These are phyloP conservation scores for Allantophomopsis lycopodina DNA, from an alignment of 2,329 filamentous ascomycete species.

Conservation along the genomic window DNA sequence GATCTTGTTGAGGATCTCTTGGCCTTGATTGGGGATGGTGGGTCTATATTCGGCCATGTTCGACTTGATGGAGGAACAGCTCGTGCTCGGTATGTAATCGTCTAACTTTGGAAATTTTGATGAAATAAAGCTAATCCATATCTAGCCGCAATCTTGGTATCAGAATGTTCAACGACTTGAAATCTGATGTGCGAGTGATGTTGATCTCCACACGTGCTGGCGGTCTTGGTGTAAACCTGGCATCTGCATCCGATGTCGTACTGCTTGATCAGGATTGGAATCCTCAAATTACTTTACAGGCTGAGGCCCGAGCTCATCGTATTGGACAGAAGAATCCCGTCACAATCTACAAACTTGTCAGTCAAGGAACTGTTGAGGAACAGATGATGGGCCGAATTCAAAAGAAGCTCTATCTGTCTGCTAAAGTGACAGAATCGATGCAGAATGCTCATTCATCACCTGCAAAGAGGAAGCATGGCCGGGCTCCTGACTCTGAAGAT, in stretches of 20 bases:
- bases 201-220: slow-evolving; percentile 86
- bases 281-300: slow-evolving; percentile 92
- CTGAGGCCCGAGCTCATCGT: slow-evolving; percentile 81
- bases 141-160: slow-evolving; percentile 71
- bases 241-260: slow-evolving; percentile 91
- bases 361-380: slow-evolving; percentile 77
- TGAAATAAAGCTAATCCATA: too few species aligned
- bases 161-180: slow-evolving; percentile 79
- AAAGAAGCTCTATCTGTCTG: slow-evolving; percentile 47
- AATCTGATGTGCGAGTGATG: slow-evolving; percentile 76
- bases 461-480: slow-evolving; percentile 15
- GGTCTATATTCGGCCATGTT: slow-evolving; percentile 56
- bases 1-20: slow-evolving; percentile 88
- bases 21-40: slow-evolving; percentile 26
- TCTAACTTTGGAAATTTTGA: too few species aligned
- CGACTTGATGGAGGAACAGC: slow-evolving; percentile 73
- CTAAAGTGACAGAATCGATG: slow-evolving; percentile 46
- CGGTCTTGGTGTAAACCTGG: slow-evolving; percentile 92
- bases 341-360: slow-evolving; percentile 87
- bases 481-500: slow-evolving; percentile 22
- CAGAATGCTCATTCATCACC: slow-evolving; percentile 30
- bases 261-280: slow-evolving; percentile 98
- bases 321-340: slow-evolving; percentile 95
- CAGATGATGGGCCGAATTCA: slow-evolving; percentile 45
- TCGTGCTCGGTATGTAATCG: slow-evolving; percentile 40